Evolutionary conservation across 179 eudicot genomes (phyloP), one percentile per base, ranked within the genome.

Genomic region (Kewa caespitosa): DNA sequence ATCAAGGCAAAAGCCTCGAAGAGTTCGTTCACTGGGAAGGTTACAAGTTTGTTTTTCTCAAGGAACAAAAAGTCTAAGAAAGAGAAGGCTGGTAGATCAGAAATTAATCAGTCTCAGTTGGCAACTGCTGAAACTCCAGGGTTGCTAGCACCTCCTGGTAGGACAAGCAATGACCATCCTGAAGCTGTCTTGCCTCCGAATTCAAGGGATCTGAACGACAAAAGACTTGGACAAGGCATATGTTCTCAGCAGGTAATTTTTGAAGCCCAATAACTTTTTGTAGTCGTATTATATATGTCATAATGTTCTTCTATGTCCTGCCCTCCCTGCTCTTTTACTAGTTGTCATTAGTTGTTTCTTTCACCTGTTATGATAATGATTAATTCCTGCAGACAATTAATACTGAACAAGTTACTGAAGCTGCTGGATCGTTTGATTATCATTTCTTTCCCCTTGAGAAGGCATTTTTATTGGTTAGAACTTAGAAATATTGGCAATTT

Each of bases 31-130:
- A 89, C 88, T 55, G 97, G 91, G 75, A 92, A 84, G 79, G 85
- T 94, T 57, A 85, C 98, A 14, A 90, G 91, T 86, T 82, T 94
- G 76, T 88, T 94, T 78, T 94, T 91, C 83, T 90, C 97, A 22
- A 89, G 87, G 84, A 89, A 72, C 73, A 89, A 86, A 72, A 93
- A 84, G 75, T 63, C 79, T 41, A 82, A 79, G 76, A 87, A 90
- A 76, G 94, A 89, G 20, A 87, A 82, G 62, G 78, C 84, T 42
- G 75, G 77, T 61, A 76, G 79, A 57, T 59, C 79, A 33, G 86
- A 83, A 73, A 75, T 79, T 30, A 80, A 82, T 74, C 81, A 60
- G 52, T 77, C 79, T 70, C 76, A 79, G 68, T 67, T 77, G 72
- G 72, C 74, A 48, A 36, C 50, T 67, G 79, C 80, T 76, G 86